phyloP scores from a whole-genome alignment of 1,284 basidiomycete species.

The Sphagnurus paluster region DNA sequence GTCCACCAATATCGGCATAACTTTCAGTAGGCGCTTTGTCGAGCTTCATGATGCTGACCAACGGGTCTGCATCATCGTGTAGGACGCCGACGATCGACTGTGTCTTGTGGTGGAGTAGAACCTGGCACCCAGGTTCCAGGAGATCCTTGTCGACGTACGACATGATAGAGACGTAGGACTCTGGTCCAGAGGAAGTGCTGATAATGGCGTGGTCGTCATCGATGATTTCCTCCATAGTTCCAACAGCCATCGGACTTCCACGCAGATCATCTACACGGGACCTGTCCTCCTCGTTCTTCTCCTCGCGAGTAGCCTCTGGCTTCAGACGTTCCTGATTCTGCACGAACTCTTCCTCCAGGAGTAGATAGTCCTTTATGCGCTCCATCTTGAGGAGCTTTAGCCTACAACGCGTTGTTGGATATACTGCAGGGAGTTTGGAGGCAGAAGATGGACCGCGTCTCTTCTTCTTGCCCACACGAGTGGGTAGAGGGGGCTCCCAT shows the following conservation, averaged over 20 bases:
- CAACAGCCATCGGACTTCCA: constrained; percentile 96
- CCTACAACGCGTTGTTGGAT: constrained; percentile 93
- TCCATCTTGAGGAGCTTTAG: constrained; percentile 96
- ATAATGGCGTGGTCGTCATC: constrained; percentile 99
- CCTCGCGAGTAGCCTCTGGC: constrained; percentile 82
- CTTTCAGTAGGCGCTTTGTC: constrained; percentile 99
- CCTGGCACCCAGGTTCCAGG: constrained; percentile 94
- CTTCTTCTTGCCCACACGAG: constrained; percentile 95
- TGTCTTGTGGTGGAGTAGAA: constrained; percentile 95
- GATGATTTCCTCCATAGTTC: constrained; percentile 98
- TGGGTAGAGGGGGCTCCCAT: constrained; percentile 99
- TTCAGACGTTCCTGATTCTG: constrained; percentile 92
- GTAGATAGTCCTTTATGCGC: constrained; percentile 96
- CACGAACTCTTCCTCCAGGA: constrained; percentile 98
- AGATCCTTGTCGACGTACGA: constrained; percentile 99
- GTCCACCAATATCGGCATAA: constrained; percentile 97
- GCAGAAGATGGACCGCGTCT: constrained; percentile 89
- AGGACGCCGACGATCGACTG: constrained; percentile 95
- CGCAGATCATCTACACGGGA: constrained; percentile 94
- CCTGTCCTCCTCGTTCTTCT: constrained; percentile 95
- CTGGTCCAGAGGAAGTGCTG: constrained; percentile 92
- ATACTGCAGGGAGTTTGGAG: constrained; percentile 91
- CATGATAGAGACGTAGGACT: constrained; percentile 99
- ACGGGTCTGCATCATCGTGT: constrained; percentile 95
- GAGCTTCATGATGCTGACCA: constrained; percentile 98